Evolutionary conservation across 2,329 filamentous ascomycete genomes (phyloP).

Genomic region (Apiospora koreana): DNA sequence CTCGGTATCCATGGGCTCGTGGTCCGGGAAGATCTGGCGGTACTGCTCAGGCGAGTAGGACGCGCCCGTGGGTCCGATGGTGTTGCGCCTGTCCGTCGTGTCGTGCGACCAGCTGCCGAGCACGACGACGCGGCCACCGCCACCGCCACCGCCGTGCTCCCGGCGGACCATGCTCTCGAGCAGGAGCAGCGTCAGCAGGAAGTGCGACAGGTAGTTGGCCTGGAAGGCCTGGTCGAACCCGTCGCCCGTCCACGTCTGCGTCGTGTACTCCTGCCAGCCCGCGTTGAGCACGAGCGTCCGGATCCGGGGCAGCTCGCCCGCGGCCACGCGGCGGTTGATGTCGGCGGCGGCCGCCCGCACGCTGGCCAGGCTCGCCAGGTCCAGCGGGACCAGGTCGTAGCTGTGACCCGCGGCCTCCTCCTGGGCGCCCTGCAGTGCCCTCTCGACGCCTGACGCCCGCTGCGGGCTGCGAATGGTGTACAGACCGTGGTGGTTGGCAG

Average conservation of each 20-base stretch:
- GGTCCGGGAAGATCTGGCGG: constrained; percentile 19
- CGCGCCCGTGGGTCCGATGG: constrained; percentile 14
- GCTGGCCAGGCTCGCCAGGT: constrained; percentile 31
- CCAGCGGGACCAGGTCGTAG: constrained; percentile 34
- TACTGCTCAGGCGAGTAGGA: constrained; percentile 16
- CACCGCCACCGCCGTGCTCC: constrained; percentile 23
- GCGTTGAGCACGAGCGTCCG: constrained; percentile 19
- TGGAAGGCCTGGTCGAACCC: constrained; percentile 35
- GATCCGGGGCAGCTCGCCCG: constrained; percentile 18
- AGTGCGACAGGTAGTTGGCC: constrained; percentile 34
- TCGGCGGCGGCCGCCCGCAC: constrained; percentile 28
- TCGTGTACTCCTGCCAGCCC: constrained; percentile 21
- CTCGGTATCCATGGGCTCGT: constrained; percentile 17
- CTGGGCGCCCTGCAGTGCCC: constrained; percentile 23
- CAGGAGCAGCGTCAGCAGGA: constrained; percentile 33
- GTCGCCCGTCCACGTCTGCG: constrained; percentile 31
- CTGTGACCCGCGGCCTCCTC: constrained; percentile 25
- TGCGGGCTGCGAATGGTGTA: constrained; percentile 38
- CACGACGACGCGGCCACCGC: constrained; percentile 27
- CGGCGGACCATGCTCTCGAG: constrained; percentile 35
- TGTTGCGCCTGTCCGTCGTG: constrained; percentile 19
- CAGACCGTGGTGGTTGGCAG: constrained; percentile 34
- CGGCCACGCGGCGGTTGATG: constrained; percentile 32
- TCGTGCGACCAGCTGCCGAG: constrained; percentile 34
- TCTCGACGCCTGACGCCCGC: constrained; percentile 30